Evolutionary conservation across 2,329 filamentous ascomycete species (phyloP), one percentile per base, ranked within the genome.

Genomic region (Cladophialophora immunda): DNA sequence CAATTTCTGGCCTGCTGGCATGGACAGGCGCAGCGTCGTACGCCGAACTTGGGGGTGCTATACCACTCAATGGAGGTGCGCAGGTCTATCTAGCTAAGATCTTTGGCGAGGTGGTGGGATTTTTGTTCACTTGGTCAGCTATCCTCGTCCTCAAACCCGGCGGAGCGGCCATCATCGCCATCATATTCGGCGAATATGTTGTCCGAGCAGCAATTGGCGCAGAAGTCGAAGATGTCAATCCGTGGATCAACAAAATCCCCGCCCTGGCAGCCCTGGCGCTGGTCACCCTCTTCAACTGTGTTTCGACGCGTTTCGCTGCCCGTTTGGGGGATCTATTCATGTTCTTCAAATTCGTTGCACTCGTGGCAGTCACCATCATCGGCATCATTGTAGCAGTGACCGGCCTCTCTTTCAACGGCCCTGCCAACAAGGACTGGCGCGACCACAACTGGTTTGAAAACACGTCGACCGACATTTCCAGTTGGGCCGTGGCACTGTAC

Each of bases 141-240:
- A 93, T 98, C 17, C 86, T 95, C 67, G 95, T 99, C 13, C 83
- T 99, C 68, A 98, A 97, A 81, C 95, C 95, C 0, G 95, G 95
- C 2, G 92, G 92, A 45, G 90, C 93, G 9, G 95, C 95, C 68
- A 99, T 99, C 76, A 93, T 99, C 71, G 87, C 94, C 71, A 97
- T 99, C 72, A 97, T 99, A 75, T 97, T 98, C 84, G 95, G 95
- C 52, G 95, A 99, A 80, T 99, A 99, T 76, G 83, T 97, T n/a
- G 92, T 97, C 61, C 87, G 93, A 55, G 94, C 93, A 15, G 86
- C 91, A 52, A 90, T 97, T 66, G 94, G 94, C 8, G 89, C 93
- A n/a, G 92, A 97, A 65, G 92, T 92, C 2, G 89, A 92, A 74
- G 88, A 89, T 27, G 86, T 93, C 63, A 95, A 88, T 75, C 87